Evolutionary conservation across 352 stramenopile species (phyloP).

Genomic region (Pythium chondricola): DNA sequence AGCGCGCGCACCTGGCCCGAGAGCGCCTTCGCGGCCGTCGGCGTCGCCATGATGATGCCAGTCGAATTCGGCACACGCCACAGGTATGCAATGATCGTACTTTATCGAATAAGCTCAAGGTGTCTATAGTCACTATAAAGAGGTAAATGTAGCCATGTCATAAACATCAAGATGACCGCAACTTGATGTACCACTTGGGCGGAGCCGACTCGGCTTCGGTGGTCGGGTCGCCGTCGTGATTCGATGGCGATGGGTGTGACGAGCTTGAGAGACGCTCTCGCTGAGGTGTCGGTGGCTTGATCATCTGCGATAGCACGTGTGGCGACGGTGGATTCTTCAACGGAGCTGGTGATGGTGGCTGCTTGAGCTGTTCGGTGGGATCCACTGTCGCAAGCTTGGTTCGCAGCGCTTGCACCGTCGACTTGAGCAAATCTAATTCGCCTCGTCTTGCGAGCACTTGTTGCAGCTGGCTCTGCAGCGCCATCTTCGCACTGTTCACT

Average conservation of each 20-base stretch:
- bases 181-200: slow-evolving; percentile 64
- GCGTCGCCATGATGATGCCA: not conserved
- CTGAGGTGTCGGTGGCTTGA: slow-evolving; percentile 26
- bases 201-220: slow-evolving; percentile 2
- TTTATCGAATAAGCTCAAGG: not conserved
- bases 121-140: slow-evolving; percentile 5
- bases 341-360: slow-evolving; percentile 1
- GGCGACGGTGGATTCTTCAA: slow-evolving; percentile 21
- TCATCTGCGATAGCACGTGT: slow-evolving; percentile 28
- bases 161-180: slow-evolving; percentile 23
- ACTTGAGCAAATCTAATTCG: slow-evolving; percentile 62
- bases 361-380: not conserved
- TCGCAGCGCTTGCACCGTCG: slow-evolving; percentile 38
- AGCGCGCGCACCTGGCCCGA: not conserved
- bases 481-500: slow-evolving; percentile 29
- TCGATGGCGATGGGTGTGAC: slow-evolving; percentile 2
- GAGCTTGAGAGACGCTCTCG: too few species aligned
- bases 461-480: slow-evolving; percentile 59
- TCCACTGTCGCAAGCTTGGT: slow-evolving; percentile 19
- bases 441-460: slow-evolving; percentile 47
- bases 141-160: slow-evolving; percentile 8
- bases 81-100: slow-evolving; percentile 1
- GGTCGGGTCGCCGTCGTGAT: slow-evolving; percentile 1
- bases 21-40: not conserved
- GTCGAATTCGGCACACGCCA: slow-evolving; percentile 2